phyloP scores from a whole-genome alignment of 169 alveolate genomes.

The Plasmodium ovale region DNA sequence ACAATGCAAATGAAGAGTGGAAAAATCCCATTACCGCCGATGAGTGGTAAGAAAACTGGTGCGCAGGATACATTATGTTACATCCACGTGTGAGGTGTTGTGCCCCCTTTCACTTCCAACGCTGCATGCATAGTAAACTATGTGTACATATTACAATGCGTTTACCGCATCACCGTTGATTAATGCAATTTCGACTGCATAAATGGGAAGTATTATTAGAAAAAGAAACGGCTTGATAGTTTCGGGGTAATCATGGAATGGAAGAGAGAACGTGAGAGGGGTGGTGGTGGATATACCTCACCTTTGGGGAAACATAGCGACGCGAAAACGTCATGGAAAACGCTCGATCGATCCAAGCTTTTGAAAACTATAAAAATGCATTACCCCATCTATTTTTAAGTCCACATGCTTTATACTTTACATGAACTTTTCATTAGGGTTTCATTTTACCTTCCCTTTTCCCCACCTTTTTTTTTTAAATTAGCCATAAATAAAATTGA shows the following conservation, averaged over 20 bases:
- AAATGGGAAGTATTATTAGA: background rate
- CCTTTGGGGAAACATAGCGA: background rate
- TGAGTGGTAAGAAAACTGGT: conserved; percentile 25
- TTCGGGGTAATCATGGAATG: background rate
- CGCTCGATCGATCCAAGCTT: background rate
- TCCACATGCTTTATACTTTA: conserved; percentile 2
- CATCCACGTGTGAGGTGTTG: too few relatives aligned
- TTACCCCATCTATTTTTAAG: background rate
- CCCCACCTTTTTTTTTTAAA: background rate
- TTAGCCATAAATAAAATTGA: conserved; percentile 1
- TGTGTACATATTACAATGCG: background rate
- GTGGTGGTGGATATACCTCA: background rate
- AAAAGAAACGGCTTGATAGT: too few relatives aligned
- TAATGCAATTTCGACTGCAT: background rate
- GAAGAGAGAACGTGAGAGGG: background rate
- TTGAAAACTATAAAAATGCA: background rate
- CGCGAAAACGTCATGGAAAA: background rate
- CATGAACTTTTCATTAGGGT: background rate
- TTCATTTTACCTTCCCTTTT: background rate
- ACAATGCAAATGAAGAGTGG: conserved; percentile 72
- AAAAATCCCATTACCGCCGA: conserved; percentile 71
- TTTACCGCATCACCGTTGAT: background rate
- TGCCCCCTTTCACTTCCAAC: background rate
- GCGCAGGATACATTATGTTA: too few relatives aligned
- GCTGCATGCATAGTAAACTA: background rate